These are phyloP conservation scores for Plenodomus lindquistii DNA, from an alignment of 2,329 filamentous ascomycete genomes.

Conservation along the genomic window DNA sequence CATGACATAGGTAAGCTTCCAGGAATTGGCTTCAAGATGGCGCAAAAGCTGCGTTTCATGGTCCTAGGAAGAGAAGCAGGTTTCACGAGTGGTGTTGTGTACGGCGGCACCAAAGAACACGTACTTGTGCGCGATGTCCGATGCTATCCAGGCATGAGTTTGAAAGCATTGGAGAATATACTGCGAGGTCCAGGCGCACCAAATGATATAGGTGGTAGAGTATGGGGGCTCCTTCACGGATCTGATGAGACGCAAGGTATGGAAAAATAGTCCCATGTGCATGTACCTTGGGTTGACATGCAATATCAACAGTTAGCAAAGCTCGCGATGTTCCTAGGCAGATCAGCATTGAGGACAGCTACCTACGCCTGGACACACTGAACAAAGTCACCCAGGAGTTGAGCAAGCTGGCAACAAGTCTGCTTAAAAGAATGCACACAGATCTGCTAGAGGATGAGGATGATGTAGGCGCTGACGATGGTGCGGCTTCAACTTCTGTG, in stretches of 20 bases:
- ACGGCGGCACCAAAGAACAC: constrained; percentile 56
- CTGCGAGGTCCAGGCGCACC: constrained; percentile 71
- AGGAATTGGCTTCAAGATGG: constrained; percentile 81
- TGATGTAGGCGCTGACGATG: constrained; percentile 13
- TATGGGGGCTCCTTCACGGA: constrained; percentile 82
- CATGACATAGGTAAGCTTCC: constrained; percentile 81
- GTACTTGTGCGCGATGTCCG: constrained; percentile 71
- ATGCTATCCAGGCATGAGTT: constrained; percentile 63
- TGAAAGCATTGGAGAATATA: constrained; percentile 67
- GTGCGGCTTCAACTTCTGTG: background rate
- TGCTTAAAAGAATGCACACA: constrained; percentile 76
- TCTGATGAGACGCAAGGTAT: constrained; percentile 60
- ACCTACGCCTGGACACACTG: constrained; percentile 69
- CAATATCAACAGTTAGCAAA: constrained; percentile 65
- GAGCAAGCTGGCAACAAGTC: constrained; percentile 66
- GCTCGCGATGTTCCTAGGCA: constrained; percentile 76
- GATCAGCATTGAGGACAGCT: constrained; percentile 95
- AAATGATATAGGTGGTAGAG: constrained; percentile 69
- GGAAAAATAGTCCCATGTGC: background rate
- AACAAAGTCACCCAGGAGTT: constrained; percentile 70
- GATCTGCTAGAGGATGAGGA: constrained; percentile 68
- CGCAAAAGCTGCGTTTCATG: constrained; percentile 67
- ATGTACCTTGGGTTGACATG: background rate
- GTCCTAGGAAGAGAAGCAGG: constrained; percentile 55
- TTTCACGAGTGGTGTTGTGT: constrained; percentile 51